These are phyloP conservation scores for Arachnopeziza araneosa DNA, from an alignment of 2,329 filamentous ascomycete species.

Conservation along the genomic window DNA sequence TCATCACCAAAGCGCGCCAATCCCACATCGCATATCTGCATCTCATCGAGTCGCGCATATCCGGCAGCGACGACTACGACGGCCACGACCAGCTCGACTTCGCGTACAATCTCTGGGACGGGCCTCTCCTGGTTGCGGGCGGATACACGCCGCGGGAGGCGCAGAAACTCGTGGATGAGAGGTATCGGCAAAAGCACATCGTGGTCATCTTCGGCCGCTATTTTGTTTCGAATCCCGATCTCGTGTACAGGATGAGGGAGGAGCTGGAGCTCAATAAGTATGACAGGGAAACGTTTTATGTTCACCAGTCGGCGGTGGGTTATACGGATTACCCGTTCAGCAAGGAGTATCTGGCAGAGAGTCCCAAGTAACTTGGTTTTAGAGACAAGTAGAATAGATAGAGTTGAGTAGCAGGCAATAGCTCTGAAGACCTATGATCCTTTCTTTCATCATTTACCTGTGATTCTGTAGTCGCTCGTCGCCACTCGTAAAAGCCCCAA, in stretches of 20 bases:
- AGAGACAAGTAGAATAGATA: no score
- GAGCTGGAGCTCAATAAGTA: slow-evolving; percentile 23
- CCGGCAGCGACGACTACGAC: slow-evolving; percentile 3
- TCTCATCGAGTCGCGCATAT: slow-evolving; percentile 44
- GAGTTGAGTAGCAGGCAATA: no score
- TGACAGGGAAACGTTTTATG: slow-evolving; percentile 32
- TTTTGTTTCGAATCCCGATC: slow-evolving; percentile 39
- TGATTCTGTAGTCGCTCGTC: no score
- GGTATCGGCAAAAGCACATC: slow-evolving; percentile 25
- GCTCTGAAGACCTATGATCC: no score
- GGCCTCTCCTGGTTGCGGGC: background rate
- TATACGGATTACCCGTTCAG: slow-evolving; percentile 29
- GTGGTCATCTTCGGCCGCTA: slow-evolving; percentile 31
- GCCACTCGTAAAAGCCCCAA: no score
- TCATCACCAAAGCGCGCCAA: slow-evolving; percentile 44
- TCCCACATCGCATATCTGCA: slow-evolving; percentile 54
- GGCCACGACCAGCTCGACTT: background rate
- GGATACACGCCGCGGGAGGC: background rate
- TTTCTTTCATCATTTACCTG: no score
- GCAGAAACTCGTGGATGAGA: slow-evolving; percentile 23
- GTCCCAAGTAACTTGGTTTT: no score
- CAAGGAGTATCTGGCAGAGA: slow-evolving; percentile 12
- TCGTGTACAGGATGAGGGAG: slow-evolving; percentile 23
- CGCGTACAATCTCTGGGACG: background rate
- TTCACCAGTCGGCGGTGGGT: slow-evolving; percentile 20